Conservation (phyloP, 2,329 filamentous ascomycete species). For the Colletotrichum gigasporum region DNA sequence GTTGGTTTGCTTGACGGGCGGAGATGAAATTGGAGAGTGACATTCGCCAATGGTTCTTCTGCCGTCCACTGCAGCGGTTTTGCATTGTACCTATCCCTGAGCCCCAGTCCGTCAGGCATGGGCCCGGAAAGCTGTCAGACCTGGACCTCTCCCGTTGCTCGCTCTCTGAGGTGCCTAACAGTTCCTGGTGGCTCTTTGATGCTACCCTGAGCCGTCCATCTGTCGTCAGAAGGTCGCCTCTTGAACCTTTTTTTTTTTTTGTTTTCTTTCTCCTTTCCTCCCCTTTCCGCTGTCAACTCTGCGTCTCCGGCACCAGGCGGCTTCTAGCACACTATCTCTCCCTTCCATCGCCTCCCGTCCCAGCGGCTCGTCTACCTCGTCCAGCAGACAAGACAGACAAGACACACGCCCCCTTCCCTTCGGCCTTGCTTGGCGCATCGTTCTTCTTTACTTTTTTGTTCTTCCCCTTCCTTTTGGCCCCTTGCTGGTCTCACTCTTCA, state of each 20-base stretch:
- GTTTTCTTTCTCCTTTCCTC: not conserved
- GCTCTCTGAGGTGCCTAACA: too few species aligned
- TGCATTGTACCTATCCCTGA: not conserved
- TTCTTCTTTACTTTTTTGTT: not conserved
- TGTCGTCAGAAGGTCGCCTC: not conserved
- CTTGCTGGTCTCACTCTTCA: not conserved
- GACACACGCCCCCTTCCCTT: not conserved
- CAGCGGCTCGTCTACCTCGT: not conserved
- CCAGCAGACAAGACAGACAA: not conserved
- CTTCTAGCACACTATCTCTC: not conserved
- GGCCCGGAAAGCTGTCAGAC: not conserved
- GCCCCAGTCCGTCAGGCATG: not conserved
- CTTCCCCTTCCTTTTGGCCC: conserved; percentile 3
- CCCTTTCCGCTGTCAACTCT: conserved; percentile 4
- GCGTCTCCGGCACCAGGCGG: not conserved
- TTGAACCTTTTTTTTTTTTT: not conserved
- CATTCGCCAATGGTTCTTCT: not conserved
- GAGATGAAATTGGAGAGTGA: conserved; percentile 14
- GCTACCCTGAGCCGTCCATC: not conserved
- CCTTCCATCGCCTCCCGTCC: not conserved
- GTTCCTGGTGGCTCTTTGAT: too few species aligned
- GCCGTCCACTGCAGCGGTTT: not conserved
- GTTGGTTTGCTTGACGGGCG: not conserved
- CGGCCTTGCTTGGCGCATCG: not conserved
- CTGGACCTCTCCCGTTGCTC: not conserved